Evolutionary conservation across 768 basidiomycete species (phyloP).

Genomic region (Pleurotus citrinopileatus): DNA sequence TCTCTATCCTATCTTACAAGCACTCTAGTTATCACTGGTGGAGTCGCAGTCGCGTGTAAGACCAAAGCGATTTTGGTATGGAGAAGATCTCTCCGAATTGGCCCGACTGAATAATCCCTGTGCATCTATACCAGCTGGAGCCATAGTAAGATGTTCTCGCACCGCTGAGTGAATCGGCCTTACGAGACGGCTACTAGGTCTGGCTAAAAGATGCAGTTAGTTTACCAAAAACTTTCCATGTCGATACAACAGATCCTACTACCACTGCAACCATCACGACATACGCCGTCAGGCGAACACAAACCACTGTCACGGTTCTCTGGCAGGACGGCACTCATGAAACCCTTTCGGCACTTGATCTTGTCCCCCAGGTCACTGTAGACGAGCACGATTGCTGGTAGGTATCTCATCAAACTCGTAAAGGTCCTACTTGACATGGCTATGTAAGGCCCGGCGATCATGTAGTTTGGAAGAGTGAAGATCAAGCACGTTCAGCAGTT

Average conservation of each 20-base stretch:
- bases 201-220: conserved; percentile 47
- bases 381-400: conserved; percentile 94
- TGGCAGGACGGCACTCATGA: conserved; percentile 88
- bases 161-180: not conserved
- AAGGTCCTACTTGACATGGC: conserved; percentile 11
- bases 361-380: conserved; percentile 82
- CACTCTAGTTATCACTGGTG: conserved; percentile 56
- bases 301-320: conserved; percentile 65
- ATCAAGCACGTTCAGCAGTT: conserved; percentile 60
- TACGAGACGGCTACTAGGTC: conserved; percentile 32
- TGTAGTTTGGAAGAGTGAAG: conserved; percentile 80
- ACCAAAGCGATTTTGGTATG: conserved; percentile 76
- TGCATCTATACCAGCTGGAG: conserved; percentile 67
- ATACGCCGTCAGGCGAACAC: conserved; percentile 66
- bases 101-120: conserved; percentile 61
- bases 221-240: conserved; percentile 60
- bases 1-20: conserved; percentile 1
- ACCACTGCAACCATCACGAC: conserved; percentile 51
- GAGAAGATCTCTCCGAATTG: conserved; percentile 59
- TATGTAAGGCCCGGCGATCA: conserved; percentile 82
- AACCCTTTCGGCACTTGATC: conserved; percentile 52
- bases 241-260: conserved; percentile 41
- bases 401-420: conserved; percentile 22
- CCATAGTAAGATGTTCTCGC: conserved; percentile 26
- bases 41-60: conserved; percentile 57